These are phyloP conservation scores for Exophiala dermatitidis DNA, from an alignment of 2,329 filamentous ascomycete species.

Conservation along the genomic window DNA sequence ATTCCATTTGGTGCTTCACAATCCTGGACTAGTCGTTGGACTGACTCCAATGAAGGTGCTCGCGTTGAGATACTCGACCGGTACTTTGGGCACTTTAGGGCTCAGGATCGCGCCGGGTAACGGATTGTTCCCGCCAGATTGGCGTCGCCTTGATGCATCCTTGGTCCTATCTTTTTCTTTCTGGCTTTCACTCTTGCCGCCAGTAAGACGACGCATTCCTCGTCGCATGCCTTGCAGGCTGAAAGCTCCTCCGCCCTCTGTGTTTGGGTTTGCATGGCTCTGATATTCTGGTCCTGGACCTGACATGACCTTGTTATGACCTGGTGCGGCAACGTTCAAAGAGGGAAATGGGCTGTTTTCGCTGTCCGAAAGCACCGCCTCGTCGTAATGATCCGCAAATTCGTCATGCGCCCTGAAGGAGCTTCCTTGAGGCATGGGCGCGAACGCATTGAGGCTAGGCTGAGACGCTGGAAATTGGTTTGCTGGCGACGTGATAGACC, in stretches of 20 bases:
- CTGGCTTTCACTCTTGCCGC: conserved; percentile 37
- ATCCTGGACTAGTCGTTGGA: conserved; percentile 17
- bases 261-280: conserved; percentile 29
- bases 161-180: conserved; percentile 41
- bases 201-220: conserved; percentile 43
- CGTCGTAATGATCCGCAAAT: conserved; percentile 53
- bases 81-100: conserved; percentile 43
- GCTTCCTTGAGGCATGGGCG: conserved; percentile 10
- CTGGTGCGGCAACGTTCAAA: conserved; percentile 26
- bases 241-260: conserved; percentile 34
- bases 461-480: conserved; percentile 39
- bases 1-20: conserved; percentile 1
- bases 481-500: conserved; percentile 76
- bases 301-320: conserved; percentile 12
- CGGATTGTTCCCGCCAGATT: conserved; percentile 20
- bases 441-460: conserved; percentile 22
- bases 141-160: conserved; percentile 37
- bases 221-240: conserved; percentile 41
- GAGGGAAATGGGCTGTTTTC: conserved; percentile 54
- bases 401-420: conserved; percentile 19
- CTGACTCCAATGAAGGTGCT: conserved; percentile 11
- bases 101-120: conserved; percentile 29
- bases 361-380: conserved; percentile 73
- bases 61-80: conserved; percentile 40
- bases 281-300: conserved; percentile 22